Evolutionary conservation across 2,329 filamentous ascomycete genomes (phyloP).

Genomic region (Sarocladium strictum): DNA sequence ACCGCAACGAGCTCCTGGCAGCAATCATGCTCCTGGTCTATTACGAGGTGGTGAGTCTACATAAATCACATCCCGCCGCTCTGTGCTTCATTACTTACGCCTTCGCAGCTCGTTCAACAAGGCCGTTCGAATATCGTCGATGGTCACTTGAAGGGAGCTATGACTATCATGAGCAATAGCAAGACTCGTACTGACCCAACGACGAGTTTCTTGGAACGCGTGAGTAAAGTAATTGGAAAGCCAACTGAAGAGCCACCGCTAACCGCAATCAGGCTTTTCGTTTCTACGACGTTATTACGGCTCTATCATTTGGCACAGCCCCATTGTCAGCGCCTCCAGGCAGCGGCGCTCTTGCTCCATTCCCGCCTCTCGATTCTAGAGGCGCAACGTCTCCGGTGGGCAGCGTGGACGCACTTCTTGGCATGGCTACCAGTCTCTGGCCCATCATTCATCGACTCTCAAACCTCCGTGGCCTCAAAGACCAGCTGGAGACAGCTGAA

Average conservation of each 20-base stretch:
- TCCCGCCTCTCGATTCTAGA: slow-evolving; percentile 39
- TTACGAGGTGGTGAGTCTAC: slow-evolving; percentile 55
- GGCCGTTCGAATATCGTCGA: slow-evolving; percentile 55
- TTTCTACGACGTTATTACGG: slow-evolving; percentile 61
- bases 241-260: neutral
- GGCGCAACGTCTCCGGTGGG: slow-evolving; percentile 39
- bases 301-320: slow-evolving; percentile 53
- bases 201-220: slow-evolving; percentile 52
- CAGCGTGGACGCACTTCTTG: slow-evolving; percentile 53
- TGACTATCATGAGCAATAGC: slow-evolving; percentile 52
- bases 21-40: slow-evolving; percentile 58
- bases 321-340: slow-evolving; percentile 47
- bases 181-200: slow-evolving; percentile 42
- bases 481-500: slow-evolving; percentile 41
- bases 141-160: slow-evolving; percentile 54
- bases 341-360: slow-evolving; percentile 38
- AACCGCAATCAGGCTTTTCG: slow-evolving; percentile 46
- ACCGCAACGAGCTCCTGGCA: slow-evolving; percentile 52
- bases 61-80: neutral
- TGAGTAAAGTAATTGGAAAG: slow-evolving; percentile 22
- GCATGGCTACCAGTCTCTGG: slow-evolving; percentile 57
- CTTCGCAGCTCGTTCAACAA: slow-evolving; percentile 49
- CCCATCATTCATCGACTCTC: slow-evolving; percentile 57
- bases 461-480: slow-evolving; percentile 46
- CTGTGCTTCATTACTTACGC: neutral